Evolutionary conservation across 163 green algal genomes (phyloP).

Genomic region (Smithsoniella earleae): DNA sequence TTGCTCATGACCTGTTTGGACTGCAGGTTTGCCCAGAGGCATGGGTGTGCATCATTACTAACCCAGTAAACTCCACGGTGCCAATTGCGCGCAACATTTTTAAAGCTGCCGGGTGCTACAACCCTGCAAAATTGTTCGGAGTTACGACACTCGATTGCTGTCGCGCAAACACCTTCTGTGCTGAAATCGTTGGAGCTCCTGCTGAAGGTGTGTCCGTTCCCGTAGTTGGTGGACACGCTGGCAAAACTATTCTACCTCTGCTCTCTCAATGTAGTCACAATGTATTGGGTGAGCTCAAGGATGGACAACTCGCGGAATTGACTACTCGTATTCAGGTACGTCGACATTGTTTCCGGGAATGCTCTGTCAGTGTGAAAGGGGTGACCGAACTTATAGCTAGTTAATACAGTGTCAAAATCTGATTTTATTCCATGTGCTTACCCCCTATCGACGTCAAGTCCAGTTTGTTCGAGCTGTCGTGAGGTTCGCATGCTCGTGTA

Average conservation of each 20-base stretch:
- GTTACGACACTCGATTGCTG: constrained; percentile 87
- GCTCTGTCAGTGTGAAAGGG: too few relatives aligned
- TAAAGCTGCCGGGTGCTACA: constrained; percentile 50
- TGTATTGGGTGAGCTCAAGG: neutral
- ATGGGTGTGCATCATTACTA: constrained; percentile 88
- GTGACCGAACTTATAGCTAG: too few relatives aligned
- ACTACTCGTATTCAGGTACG: constrained; percentile 15
- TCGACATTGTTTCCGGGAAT: neutral
- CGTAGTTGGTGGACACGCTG: constrained; percentile 92
- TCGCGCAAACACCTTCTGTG: constrained; percentile 89
- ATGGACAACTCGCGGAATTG: neutral
- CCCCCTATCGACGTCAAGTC: too few relatives aligned
- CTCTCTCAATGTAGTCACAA: constrained; percentile 68
- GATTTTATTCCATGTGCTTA: too few relatives aligned
- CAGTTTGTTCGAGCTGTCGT: neutral
- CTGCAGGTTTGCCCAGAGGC: constrained; percentile 65
- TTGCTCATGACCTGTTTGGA: too few relatives aligned
- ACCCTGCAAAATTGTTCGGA: constrained; percentile 58
- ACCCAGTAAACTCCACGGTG: constrained; percentile 91
- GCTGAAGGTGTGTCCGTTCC: constrained; percentile 81
- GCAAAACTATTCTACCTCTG: constrained; percentile 95
- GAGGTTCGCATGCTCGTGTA: constrained; percentile 44
- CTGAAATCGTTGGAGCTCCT: constrained; percentile 71
- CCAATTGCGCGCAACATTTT: constrained; percentile 80
- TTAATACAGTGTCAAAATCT: too few relatives aligned